Evolutionary conservation across 2,329 filamentous ascomycete genomes (phyloP).

Genomic region (Alternaria conjuncta): DNA sequence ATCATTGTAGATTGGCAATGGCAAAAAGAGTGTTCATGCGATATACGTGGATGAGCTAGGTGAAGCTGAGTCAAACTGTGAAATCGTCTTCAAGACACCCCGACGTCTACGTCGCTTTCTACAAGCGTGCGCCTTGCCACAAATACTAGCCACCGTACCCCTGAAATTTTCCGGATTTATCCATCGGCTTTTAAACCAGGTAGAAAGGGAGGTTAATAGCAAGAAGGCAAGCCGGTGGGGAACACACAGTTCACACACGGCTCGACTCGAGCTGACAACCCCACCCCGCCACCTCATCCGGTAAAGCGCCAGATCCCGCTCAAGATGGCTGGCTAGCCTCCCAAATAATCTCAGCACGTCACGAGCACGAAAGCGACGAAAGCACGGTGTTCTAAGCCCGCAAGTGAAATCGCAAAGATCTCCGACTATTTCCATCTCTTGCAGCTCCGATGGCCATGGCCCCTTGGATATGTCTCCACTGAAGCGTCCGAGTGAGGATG

Average conservation of each 20-base stretch:
- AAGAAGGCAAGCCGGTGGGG: neutral
- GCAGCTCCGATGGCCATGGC: constrained; percentile 60
- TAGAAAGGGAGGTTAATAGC: neutral
- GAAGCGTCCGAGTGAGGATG: constrained; percentile 40
- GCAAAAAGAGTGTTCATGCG: neutral
- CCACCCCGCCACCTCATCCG: neutral
- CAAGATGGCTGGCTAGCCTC: constrained; percentile 1
- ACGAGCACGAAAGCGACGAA: neutral
- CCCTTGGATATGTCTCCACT: constrained; percentile 69
- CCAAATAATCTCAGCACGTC: constrained; percentile 3
- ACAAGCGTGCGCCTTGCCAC: neutral
- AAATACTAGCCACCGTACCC: neutral
- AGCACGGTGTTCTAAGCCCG: neutral
- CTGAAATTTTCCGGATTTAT: neutral
- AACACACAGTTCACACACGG: neutral
- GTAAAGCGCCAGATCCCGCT: neutral
- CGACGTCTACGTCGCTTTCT: neutral
- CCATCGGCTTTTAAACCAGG: neutral
- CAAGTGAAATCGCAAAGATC: constrained; percentile 10
- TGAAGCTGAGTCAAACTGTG: neutral
- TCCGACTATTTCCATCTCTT: constrained; percentile 7
- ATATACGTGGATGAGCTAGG: neutral
- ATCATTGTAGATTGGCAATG: neutral
- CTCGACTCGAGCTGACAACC: neutral
- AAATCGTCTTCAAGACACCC: neutral